Evolutionary conservation across 495 filamentous ascomycete species (phyloP), one percentile per base, ranked within the genome.

Genomic region (Staphylotrichum tortipilum): DNA sequence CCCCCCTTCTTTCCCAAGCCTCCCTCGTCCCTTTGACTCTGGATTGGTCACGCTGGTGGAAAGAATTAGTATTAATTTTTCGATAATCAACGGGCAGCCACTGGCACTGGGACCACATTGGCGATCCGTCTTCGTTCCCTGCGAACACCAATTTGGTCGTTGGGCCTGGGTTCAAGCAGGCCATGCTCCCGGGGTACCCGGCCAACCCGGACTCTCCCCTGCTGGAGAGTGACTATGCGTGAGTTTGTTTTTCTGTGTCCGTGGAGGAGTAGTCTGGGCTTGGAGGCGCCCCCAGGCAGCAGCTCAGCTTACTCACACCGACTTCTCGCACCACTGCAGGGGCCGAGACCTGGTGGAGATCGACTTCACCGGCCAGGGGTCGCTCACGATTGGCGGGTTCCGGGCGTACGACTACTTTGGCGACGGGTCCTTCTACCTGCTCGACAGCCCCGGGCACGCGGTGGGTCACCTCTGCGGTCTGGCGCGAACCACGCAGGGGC

Each of bases 341-440:
- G 38, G 38, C 22, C 38, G 38, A 2, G 11, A 24, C 3, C 21
- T 41, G 12, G 5, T 5, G 2, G 38, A 41, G 9, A 15, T 41
- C 22, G 14, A 14, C 11, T 41, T 14, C 11, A 14, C 6, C 2
- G 21, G 41, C 0, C 33, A 21, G 8, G n/a, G 29, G 15, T 29
- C 30, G n/a, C 37, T 69, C 7, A 53, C 62, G 28, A 64, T 78
- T 30, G 72, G 76, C 11, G 21, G 57, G 3, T 74, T 77, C 46
- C 56, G 64, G 11, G 81, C 78, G 1, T 55, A 70, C 26, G 81
- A 84, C 57, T 80, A 73, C 56, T 81, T 78, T 50, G 72, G 70
- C 3, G 78, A 80, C 50, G 77, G 77, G 0, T 68, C 66, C 34
- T 77, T 80, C 52, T 77, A 79, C 52, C 60, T 80, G 14, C 60